Percentiles rank a stretch among this genome's conserved stretches.
Conservation (phyloP, 208 protist species). For the Leishmania turanica region DNA sequence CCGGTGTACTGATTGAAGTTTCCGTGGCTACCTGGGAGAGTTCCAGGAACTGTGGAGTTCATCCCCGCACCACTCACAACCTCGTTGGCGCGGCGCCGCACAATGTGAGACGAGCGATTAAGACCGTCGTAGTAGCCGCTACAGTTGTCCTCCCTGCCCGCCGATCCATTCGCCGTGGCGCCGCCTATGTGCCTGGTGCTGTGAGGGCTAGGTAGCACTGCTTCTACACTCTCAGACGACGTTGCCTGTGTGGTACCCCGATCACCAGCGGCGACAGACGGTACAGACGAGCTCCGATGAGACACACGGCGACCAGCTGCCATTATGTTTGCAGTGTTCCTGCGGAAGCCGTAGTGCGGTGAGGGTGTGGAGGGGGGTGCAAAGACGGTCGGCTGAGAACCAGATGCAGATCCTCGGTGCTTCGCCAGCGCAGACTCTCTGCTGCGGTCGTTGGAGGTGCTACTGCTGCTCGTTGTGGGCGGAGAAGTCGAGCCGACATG, state of each 20-base stretch:
- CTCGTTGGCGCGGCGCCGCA: conserved; percentile 4
- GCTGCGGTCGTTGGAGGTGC: neutral
- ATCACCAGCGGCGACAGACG: conserved; percentile 1
- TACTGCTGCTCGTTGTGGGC: conserved; percentile 8
- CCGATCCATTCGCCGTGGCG: neutral
- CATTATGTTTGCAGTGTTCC: conserved; percentile 31
- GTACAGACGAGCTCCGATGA: conserved; percentile 24
- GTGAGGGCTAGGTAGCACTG: conserved; percentile 1
- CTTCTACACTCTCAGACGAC: conserved; percentile 1
- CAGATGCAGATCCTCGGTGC: neutral
- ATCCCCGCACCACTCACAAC: neutral
- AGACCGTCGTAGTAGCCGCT: neutral
- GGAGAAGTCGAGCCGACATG: conserved; percentile 7
- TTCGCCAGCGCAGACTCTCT: conserved; percentile 1
- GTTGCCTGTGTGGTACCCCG: neutral
- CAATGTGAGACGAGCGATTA: conserved; percentile 1
- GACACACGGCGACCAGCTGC: conserved; percentile 25
- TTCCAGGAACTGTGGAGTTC: conserved; percentile 4
- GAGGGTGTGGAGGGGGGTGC: conserved; percentile 33
- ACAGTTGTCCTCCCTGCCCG: neutral
- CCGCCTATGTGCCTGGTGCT: neutral
- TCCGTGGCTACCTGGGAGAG: conserved; percentile 16
- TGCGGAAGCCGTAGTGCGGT: conserved; percentile 35
- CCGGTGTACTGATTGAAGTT: conserved; percentile 12
- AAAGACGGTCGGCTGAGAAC: conserved; percentile 14